Percentiles rank a stretch among this genome's conserved stretches.
phyloP scores from a whole-genome alignment of 306 rosid genomes.

The Astragalus membranaceus region DNA sequence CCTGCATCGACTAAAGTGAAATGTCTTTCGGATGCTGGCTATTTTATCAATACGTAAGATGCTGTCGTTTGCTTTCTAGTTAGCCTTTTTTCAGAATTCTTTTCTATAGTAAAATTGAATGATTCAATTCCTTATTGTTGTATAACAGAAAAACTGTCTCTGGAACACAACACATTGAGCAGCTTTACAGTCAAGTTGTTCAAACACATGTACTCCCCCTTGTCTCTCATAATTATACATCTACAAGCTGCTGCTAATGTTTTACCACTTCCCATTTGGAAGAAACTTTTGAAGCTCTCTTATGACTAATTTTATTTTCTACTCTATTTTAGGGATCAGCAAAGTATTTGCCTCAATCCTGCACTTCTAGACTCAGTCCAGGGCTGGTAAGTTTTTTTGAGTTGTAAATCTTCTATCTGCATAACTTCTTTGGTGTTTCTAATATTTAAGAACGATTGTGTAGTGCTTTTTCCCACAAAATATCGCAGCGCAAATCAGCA shows the following conservation, averaged over 20 bases:
- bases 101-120: neutral
- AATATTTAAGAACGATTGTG: constrained; percentile 14
- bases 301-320: neutral
- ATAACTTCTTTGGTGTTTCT: neutral
- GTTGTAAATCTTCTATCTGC: neutral
- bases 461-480: constrained; percentile 94
- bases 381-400: constrained; percentile 54
- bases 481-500: constrained; percentile 48
- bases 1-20: constrained; percentile 58
- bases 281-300: neutral
- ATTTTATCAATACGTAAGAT: constrained; percentile 67
- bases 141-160: constrained; percentile 63
- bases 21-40: constrained; percentile 90
- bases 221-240: neutral
- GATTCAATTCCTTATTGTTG: neutral
- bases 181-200: constrained; percentile 51
- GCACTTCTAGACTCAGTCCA: constrained; percentile 66
- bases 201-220: constrained; percentile 59
- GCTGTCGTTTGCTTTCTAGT: neutral
- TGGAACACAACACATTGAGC: constrained; percentile 55
- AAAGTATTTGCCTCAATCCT: constrained; percentile 60
- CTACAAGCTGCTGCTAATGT: neutral
- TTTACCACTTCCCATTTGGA: neutral
- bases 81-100: neutral
- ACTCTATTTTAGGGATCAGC: constrained; percentile 49